Conservation (phyloP, 768 basidiomycete genomes). For the Suillus ampliporus region DNA sequence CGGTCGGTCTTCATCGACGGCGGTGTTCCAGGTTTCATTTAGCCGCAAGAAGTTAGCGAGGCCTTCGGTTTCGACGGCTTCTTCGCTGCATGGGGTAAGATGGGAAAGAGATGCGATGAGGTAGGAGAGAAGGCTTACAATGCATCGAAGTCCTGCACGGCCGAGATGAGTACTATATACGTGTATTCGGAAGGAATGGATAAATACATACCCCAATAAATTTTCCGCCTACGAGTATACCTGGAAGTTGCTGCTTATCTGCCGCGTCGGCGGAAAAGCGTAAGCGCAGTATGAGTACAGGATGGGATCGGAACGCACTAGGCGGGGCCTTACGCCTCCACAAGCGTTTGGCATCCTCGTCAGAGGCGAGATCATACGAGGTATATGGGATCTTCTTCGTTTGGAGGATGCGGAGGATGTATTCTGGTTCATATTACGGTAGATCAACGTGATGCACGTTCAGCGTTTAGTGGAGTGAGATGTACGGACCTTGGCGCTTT, state of each 20-base stretch:
- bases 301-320: constrained; percentile 43
- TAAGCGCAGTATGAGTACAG: constrained; percentile 4
- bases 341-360: constrained; percentile 76
- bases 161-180: constrained; percentile 10
- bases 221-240: constrained; percentile 77
- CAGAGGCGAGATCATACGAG: constrained; percentile 85
- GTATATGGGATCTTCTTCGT: constrained; percentile 84
- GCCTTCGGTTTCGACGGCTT: constrained; percentile 81
- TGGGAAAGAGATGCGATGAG: constrained; percentile 11
- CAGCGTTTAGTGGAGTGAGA: background rate
- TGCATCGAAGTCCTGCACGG: constrained; percentile 64
- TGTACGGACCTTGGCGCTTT: constrained; percentile 71
- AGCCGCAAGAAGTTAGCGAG: constrained; percentile 73
- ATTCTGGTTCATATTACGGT: constrained; percentile 53
- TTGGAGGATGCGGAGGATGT: constrained; percentile 80
- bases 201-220: constrained; percentile 76
- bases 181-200: constrained; percentile 7
- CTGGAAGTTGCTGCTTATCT: constrained; percentile 88
- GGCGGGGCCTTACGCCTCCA: constrained; percentile 84
- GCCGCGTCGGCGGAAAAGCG: constrained; percentile 16
- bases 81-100: constrained; percentile 59
- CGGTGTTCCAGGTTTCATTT: constrained; percentile 69
- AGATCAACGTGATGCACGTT: constrained; percentile 6
- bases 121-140: constrained; percentile 57
- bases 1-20: constrained; percentile 64